Evolutionary conservation across 176 grass and related monocot species (phyloP).

Genomic region (Oryza meridionalis): DNA sequence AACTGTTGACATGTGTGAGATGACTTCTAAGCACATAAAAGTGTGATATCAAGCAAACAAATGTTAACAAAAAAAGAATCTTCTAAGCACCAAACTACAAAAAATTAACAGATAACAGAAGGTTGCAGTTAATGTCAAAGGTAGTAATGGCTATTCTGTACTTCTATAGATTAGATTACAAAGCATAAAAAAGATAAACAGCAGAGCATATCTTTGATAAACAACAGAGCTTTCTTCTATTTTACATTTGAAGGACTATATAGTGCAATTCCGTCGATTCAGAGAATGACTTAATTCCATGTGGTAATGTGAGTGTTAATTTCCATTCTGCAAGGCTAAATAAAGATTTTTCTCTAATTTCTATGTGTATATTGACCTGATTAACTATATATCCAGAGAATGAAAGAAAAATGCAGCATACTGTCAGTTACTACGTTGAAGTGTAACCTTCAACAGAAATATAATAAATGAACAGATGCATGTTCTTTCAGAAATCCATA

Average conservation of each 20-base stretch:
- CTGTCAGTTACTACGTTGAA: background rate
- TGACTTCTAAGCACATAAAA: no score
- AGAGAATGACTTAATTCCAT: no score
- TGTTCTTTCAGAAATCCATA: background rate
- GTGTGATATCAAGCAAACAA: background rate
- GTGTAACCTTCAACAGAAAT: background rate
- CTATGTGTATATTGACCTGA: background rate
- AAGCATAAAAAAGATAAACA: background rate
- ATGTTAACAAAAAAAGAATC: background rate
- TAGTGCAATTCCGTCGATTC: background rate
- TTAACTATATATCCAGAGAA: background rate
- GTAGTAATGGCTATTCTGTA: background rate
- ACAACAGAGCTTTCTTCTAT: no score
- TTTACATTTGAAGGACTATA: no score
- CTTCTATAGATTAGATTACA: background rate
- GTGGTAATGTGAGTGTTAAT: background rate
- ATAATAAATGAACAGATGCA: background rate
- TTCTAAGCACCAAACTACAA: background rate
- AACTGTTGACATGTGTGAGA: no score
- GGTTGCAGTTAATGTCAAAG: background rate
- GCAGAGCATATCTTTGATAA: background rate
- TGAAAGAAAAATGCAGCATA: background rate
- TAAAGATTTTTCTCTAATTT: background rate
- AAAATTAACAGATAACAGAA: background rate
- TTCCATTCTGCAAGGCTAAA: background rate